phyloP scores from a whole-genome alignment of 352 stramenopile species.

The Globisporangium cederbergense region DNA sequence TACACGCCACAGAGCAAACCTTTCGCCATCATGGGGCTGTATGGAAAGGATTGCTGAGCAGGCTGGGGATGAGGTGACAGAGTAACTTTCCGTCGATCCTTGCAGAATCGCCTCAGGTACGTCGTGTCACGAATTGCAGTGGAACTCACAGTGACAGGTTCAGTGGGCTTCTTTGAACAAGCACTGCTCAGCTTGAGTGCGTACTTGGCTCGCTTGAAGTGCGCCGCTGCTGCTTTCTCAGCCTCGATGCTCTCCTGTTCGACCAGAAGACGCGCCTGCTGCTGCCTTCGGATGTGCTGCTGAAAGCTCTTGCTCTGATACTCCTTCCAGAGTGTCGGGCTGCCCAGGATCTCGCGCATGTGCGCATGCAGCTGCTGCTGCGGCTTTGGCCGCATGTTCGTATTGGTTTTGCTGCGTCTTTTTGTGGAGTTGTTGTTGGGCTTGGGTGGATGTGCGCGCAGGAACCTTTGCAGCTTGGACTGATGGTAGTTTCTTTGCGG shows the following conservation, averaged over 20 bases:
- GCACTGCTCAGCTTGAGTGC: background rate
- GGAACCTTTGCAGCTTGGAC: conserved; percentile 3
- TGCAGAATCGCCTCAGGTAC: conserved; percentile 31
- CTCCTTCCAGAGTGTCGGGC: conserved; percentile 31
- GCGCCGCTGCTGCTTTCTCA: conserved; percentile 23
- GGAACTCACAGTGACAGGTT: background rate
- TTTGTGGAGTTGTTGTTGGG: background rate
- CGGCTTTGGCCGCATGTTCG: background rate
- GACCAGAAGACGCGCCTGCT: conserved; percentile 26
- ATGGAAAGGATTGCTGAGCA: background rate
- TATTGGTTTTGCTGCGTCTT: background rate
- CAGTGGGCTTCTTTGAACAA: background rate
- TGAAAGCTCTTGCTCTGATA: conserved; percentile 56
- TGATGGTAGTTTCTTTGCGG: background rate
- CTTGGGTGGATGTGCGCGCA: conserved; percentile 11
- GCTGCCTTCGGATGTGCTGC: conserved; percentile 54
- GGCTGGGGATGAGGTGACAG: background rate
- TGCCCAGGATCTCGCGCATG: conserved; percentile 16
- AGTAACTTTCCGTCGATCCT: conserved; percentile 3
- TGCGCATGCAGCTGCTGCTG: conserved; percentile 4
- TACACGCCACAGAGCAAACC: conserved; percentile 53
- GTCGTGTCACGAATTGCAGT: conserved; percentile 7
- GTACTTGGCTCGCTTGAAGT: conserved; percentile 20
- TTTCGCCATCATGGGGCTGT: background rate
- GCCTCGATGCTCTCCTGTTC: conserved; percentile 23